phyloP scores from a whole-genome alignment of 2,329 filamentous ascomycete genomes.

The Talaromyces rugulosus region DNA sequence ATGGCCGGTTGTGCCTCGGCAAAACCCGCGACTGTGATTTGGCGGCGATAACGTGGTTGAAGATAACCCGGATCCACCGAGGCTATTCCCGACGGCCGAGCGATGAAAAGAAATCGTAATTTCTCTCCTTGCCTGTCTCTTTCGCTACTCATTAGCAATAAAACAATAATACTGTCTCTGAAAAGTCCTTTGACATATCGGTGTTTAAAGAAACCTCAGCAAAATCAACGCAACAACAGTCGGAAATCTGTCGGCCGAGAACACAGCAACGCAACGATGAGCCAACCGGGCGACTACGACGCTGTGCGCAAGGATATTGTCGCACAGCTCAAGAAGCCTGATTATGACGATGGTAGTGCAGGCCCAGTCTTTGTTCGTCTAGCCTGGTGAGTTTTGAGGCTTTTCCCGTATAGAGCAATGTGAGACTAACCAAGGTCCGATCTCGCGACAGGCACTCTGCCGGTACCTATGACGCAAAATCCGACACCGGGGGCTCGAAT shows the following conservation, averaged over 20 bases:
- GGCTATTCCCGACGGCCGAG: neutral
- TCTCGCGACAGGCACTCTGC: slow-evolving; percentile 51
- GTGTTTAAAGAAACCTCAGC: neutral
- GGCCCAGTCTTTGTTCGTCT: slow-evolving; percentile 61
- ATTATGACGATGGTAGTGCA: slow-evolving; percentile 62
- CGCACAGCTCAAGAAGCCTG: slow-evolving; percentile 54
- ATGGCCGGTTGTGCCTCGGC: neutral
- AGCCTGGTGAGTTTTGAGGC: slow-evolving; percentile 48
- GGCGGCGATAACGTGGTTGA: neutral
- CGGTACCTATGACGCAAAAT: slow-evolving; percentile 57
- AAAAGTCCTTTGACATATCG: neutral
- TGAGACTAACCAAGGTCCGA: slow-evolving; percentile 8
- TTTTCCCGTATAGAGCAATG: neutral
- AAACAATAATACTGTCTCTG: neutral
- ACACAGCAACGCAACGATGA: slow-evolving; percentile 15
- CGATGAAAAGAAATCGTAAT: neutral
- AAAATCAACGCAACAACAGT: neutral
- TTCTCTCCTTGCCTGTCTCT: neutral
- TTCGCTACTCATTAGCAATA: neutral
- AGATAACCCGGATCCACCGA: neutral
- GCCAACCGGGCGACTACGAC: slow-evolving; percentile 34
- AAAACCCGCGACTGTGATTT: neutral
- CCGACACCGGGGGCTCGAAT: slow-evolving; percentile 61
- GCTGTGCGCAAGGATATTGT: slow-evolving; percentile 54
- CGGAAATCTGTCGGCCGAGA: neutral